Evolutionary conservation across 2,329 filamentous ascomycete genomes (phyloP).

Genomic region (Ciborinia camelliae): DNA sequence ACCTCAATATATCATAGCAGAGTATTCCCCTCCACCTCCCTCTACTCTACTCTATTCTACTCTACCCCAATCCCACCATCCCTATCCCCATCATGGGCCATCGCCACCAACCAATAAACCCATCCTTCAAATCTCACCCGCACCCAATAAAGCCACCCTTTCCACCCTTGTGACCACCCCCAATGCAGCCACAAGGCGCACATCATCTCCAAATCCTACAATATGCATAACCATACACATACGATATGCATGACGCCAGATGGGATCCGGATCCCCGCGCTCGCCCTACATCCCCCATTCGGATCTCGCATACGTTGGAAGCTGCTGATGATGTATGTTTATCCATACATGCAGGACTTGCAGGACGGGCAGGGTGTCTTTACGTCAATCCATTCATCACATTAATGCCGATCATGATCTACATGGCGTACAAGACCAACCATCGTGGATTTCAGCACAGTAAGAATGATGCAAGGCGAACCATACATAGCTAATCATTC

Average conservation of each 20-base stretch:
- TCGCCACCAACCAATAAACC: not conserved
- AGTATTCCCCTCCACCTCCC: not conserved
- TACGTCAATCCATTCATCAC: slow-evolving; percentile 6
- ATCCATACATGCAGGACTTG: too few relatives aligned
- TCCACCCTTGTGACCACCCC: not conserved
- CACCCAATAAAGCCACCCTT: not conserved
- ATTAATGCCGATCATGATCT: slow-evolving; percentile 4
- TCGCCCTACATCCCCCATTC: not conserved
- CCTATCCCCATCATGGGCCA: too few relatives aligned
- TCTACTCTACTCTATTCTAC: not conserved
- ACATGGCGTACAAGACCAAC: not conserved
- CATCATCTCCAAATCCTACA: not conserved
- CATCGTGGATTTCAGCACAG: not conserved
- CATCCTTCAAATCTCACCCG: not conserved
- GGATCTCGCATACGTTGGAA: not conserved
- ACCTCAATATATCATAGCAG: too few relatives aligned
- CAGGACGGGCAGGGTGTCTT: not conserved
- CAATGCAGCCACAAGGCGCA: not conserved
- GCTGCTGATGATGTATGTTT: not conserved
- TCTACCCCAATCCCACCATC: not conserved
- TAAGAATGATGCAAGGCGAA: not conserved
- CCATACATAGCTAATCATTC: not conserved
- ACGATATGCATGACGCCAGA: not conserved
- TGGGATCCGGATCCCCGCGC: not conserved
- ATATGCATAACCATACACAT: not conserved